A percentile compares a stretch with the other conserved stretches of the same genome.
These are phyloP conservation scores for Alternaria brassicicola DNA, from an alignment of 2,329 filamentous ascomycete species.

Conservation along the genomic window DNA sequence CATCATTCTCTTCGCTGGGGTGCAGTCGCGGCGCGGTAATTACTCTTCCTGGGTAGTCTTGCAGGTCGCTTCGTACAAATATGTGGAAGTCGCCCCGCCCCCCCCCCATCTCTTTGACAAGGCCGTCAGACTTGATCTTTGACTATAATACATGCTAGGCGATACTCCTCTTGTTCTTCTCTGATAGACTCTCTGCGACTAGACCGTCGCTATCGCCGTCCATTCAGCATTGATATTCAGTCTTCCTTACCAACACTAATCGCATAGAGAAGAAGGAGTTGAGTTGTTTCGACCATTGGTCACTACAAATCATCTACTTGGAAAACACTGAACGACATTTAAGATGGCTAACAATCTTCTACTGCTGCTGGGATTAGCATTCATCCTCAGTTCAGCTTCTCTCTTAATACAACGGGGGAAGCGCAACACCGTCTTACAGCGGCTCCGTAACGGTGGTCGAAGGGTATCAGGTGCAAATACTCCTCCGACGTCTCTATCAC, in stretches of 20 bases:
- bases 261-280: background rate
- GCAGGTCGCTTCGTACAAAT: slow-evolving; percentile 9
- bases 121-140: background rate
- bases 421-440: slow-evolving; percentile 49
- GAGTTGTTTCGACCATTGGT: background rate
- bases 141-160: background rate
- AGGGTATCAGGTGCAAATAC: slow-evolving; percentile 57
- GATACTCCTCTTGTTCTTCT: background rate
- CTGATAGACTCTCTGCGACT: background rate
- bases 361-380: slow-evolving; percentile 39
- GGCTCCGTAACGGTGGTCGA: slow-evolving; percentile 49
- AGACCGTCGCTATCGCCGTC: background rate
- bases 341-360: slow-evolving; percentile 31
- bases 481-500: slow-evolving; percentile 61
- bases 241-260: background rate
- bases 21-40: slow-evolving; percentile 10
- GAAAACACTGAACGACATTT: background rate
- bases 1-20: slow-evolving; percentile 1
- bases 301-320: background rate
- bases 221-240: background rate
- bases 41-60: slow-evolving; percentile 18
- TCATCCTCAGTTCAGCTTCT: slow-evolving; percentile 34
- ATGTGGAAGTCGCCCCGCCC: slow-evolving; percentile 21
- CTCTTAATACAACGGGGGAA: slow-evolving; percentile 45
- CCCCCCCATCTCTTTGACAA: slow-evolving; percentile 22